Conservation (phyloP, 2,329 filamentous ascomycete species). For the Xylaria sp. region DNA sequence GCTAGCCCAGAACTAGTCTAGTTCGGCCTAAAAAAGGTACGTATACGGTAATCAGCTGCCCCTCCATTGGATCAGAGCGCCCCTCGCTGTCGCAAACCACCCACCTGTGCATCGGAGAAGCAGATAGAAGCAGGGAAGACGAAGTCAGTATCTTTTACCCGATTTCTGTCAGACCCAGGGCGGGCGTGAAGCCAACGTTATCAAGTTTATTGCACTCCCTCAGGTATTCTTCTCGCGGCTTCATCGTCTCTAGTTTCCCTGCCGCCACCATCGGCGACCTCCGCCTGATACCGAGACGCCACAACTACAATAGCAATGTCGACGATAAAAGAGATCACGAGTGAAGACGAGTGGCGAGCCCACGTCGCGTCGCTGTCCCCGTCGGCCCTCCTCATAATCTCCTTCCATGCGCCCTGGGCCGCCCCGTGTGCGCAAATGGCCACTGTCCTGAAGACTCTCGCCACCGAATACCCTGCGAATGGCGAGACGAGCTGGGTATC, state of each 20-base stretch:
- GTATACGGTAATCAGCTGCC: slow-evolving; percentile 39
- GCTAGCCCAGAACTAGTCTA: neutral
- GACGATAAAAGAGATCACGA: slow-evolving; percentile 76
- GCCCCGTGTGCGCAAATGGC: slow-evolving; percentile 95
- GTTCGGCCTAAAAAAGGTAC: slow-evolving; percentile 2
- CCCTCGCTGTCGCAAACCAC: slow-evolving; percentile 24
- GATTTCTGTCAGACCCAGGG: too few relatives aligned
- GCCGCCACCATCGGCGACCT: neutral
- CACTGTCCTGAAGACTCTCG: slow-evolving; percentile 82
- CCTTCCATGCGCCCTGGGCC: slow-evolving; percentile 97
- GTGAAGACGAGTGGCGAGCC: slow-evolving; percentile 73
- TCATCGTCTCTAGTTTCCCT: neutral
- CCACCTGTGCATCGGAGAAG: slow-evolving; percentile 28
- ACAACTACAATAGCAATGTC: slow-evolving; percentile 60
- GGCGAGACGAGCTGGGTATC: slow-evolving; percentile 79
- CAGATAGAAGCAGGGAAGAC: neutral
- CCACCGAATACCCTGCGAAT: slow-evolving; percentile 78
- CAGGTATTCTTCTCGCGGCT: neutral
- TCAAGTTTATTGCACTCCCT: neutral
- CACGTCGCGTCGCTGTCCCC: slow-evolving; percentile 69
- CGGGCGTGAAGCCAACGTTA: neutral
- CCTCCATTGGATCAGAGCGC: slow-evolving; percentile 37
- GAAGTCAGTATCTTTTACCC: too few relatives aligned
- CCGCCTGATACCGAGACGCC: neutral
- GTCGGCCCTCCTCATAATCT: slow-evolving; percentile 79